Base-by-base conservation (phyloP, 2,329 filamentous ascomycete genomes). In the Colletotrichum sublineola region DNA sequence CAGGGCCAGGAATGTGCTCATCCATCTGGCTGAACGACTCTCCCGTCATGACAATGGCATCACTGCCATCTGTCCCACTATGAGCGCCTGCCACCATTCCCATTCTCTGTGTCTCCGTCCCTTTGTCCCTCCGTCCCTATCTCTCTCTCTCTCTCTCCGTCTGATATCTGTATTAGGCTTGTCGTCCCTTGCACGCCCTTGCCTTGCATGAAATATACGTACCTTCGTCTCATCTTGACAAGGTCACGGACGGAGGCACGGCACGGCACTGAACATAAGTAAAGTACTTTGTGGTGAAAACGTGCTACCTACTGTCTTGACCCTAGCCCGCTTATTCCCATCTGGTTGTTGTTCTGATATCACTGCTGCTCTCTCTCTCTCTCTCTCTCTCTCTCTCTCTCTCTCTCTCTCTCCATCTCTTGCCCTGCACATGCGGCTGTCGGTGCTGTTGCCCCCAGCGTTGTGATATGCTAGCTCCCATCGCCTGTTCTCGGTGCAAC, bases 151-250 rank as follows among this genome's bases (percentile, higher is more conserved):
- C 31, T 52, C n/a, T 67, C 12, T 40, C 46, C 63, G 38, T 64
- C 42, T n/a, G 33, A 29, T 29, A 20, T 24, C 31, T 36, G n/a
- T 40, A 31, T 44, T n/a, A 29, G 52, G 48, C 56, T 18, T n/a
- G n/a, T 44, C 18, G 31, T 48, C 44, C 63, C 38, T 7, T 66
- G 53, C 38, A n/a, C 38, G 24, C 29, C 36, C 56, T 42, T 68
- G 52, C 65, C 52, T 72, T 64, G 63, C 65, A 64, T 68, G 53
- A 58, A 18, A 29, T 61, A 44, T 63, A 72, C 60, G 69, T 68
- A 68, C 58, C 52, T 52, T 46, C 18, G 38, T 40, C 48, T 31
- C 46, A 55, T 55, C 29, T 42, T 24, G n/a, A 18, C 8, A 38
- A 24, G 31, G 42, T 38, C 48, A 29, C 14, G 60, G 33, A 52